Percentiles rank a stretch among this genome's conserved stretches.
phyloP scores from a whole-genome alignment of 805 yeast species.

The Saccharomyces paradoxus region DNA sequence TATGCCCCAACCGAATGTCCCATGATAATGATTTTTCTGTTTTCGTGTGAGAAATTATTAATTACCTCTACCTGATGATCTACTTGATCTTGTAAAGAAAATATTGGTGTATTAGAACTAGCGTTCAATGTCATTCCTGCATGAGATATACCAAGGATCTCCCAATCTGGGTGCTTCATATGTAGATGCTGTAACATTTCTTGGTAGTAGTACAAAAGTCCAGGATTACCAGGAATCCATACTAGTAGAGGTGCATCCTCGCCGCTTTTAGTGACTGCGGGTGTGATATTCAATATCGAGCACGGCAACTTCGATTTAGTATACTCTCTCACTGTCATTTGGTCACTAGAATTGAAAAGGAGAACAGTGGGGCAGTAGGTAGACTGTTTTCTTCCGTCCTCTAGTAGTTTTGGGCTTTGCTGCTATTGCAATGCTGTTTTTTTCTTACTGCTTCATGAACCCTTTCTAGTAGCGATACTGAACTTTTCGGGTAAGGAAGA shows the following conservation, averaged over 20 bases:
- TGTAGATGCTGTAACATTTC: conserved; percentile 43
- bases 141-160: conserved; percentile 55
- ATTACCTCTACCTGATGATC: conserved; percentile 50
- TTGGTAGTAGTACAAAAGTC: conserved; percentile 55
- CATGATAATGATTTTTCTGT: conserved; percentile 30
- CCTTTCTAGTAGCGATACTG: neutral
- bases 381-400: neutral
- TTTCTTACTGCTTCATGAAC: neutral
- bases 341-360: neutral
- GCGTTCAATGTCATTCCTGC: conserved; percentile 42
- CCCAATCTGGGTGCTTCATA: conserved; percentile 36
- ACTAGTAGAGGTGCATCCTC: conserved; percentile 36
- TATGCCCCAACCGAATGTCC: conserved; percentile 73
- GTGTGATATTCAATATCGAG: conserved; percentile 12
- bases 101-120: conserved; percentile 18
- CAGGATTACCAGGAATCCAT: conserved; percentile 74
- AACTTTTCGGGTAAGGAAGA: neutral
- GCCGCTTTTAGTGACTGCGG: neutral
- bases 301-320: conserved; percentile 12
- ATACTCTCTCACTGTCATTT: conserved; percentile 8
- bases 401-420: neutral
- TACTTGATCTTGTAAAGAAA: conserved; percentile 47
- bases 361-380: neutral
- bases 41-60: conserved; percentile 25
- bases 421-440: neutral